phyloP scores from a whole-genome alignment of 2,329 filamentous ascomycete genomes.

The Hymenoscyphus linearis region DNA sequence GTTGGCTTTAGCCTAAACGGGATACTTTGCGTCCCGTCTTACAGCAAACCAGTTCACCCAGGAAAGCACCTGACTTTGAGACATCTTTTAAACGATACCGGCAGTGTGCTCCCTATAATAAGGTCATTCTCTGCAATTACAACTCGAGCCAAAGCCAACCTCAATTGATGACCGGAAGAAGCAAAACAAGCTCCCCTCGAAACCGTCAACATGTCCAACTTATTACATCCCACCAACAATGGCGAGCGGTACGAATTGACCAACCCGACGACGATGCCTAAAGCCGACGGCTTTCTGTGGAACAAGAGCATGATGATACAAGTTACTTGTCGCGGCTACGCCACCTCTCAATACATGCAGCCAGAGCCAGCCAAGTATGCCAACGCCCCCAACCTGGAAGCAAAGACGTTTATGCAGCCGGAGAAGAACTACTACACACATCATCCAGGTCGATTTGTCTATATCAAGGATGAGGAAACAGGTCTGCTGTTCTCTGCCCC shows the following conservation, averaged over 20 bases:
- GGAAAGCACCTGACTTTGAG: not conserved
- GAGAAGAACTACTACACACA: conserved; percentile 55
- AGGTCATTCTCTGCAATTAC: not conserved
- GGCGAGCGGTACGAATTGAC: conserved; percentile 51
- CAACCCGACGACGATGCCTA: conserved; percentile 50
- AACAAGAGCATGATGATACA: conserved; percentile 59
- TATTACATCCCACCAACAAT: conserved; percentile 35
- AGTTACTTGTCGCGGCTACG: conserved; percentile 53
- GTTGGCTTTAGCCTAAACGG: not conserved
- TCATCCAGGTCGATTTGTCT: conserved; percentile 54
- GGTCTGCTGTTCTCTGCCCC: conserved; percentile 48
- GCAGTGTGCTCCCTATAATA: not conserved
- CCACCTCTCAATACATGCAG: conserved; percentile 55
- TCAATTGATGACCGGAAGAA: not conserved
- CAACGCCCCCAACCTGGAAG: conserved; percentile 52
- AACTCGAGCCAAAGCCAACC: not conserved
- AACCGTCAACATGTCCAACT: not conserved
- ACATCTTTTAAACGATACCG: not conserved
- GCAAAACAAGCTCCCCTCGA: not conserved
- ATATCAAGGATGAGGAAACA: conserved; percentile 51
- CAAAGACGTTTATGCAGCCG: conserved; percentile 56
- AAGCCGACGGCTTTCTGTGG: conserved; percentile 52
- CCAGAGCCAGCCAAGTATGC: conserved; percentile 56
- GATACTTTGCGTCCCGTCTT: not conserved
- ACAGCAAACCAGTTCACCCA: not conserved